These are phyloP conservation scores for Boletus bicolor DNA, from an alignment of 768 basidiomycete species.

Conservation along the genomic window DNA sequence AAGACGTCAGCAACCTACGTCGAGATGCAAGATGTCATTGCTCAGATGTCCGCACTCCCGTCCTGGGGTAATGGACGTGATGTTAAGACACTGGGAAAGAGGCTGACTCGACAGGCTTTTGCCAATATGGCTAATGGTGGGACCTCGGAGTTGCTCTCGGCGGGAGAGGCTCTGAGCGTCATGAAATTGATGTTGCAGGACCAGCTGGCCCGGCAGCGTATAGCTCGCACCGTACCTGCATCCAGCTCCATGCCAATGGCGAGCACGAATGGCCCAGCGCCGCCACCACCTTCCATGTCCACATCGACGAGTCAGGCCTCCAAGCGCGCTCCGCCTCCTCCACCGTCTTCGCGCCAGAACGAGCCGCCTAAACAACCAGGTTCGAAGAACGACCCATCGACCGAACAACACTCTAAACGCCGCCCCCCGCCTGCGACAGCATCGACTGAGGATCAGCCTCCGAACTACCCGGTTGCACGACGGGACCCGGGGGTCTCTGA, in stretches of 20 bases:
- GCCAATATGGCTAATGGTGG: slow-evolving; percentile 20
- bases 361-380: slow-evolving; percentile 7
- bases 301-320: slow-evolving; percentile 18
- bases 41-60: slow-evolving; percentile 42
- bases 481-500: slow-evolving; percentile 57
- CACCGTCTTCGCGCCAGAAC: not conserved
- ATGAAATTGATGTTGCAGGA: slow-evolving; percentile 22
- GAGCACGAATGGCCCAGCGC: slow-evolving; percentile 20
- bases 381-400: not conserved
- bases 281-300: slow-evolving; percentile 20
- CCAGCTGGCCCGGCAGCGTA: slow-evolving; percentile 19
- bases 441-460: slow-evolving; percentile 1
- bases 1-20: not conserved
- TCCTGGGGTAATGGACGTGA: slow-evolving; percentile 74
- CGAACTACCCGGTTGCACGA: slow-evolving; percentile 4
- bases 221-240: not conserved
- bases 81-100: slow-evolving; percentile 50
- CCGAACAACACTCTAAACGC: not conserved
- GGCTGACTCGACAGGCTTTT: slow-evolving; percentile 44
- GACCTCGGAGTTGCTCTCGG: slow-evolving; percentile 23
- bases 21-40: slow-evolving; percentile 39
- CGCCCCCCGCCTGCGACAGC: not conserved
- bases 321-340: slow-evolving; percentile 22
- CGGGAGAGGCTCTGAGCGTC: slow-evolving; percentile 30
- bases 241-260: slow-evolving; percentile 16